phyloP scores from a whole-genome alignment of 1,139 yeast species.

The Scheffersomyces quercinus region DNA sequence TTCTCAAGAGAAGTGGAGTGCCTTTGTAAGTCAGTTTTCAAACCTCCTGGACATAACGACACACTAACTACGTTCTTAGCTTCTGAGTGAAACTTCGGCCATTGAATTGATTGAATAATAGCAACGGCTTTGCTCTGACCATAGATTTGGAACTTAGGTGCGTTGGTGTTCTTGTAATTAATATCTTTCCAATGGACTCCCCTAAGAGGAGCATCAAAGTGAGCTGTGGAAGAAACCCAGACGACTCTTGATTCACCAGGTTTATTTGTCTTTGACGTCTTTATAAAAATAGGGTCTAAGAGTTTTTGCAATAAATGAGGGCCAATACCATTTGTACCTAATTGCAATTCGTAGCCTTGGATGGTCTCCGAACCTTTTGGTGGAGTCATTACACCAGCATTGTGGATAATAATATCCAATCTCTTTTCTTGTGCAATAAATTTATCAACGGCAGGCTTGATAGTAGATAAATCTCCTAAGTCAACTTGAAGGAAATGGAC shows the following conservation, averaged over 20 bases:
- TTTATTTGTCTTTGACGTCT: conserved; percentile 21
- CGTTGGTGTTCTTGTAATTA: conserved; percentile 15
- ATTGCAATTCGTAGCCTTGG: conserved; percentile 47
- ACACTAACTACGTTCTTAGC: conserved; percentile 31
- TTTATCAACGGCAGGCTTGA: conserved; percentile 39
- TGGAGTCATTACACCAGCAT: conserved; percentile 53
- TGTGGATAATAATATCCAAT: conserved; percentile 48
- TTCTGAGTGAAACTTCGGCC: conserved; percentile 36
- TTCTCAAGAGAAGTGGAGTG: conserved; percentile 6
- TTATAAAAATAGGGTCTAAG: conserved; percentile 41
- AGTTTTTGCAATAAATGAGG: conserved; percentile 48
- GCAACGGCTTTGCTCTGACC: conserved; percentile 53
- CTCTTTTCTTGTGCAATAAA: conserved; percentile 24
- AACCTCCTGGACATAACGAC: conserved; percentile 50
- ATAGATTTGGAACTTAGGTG: conserved; percentile 17
- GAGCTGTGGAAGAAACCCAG: conserved; percentile 48
- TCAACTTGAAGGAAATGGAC: conserved; percentile 30
- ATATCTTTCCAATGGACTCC: conserved; percentile 44
- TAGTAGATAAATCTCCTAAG: conserved; percentile 42
- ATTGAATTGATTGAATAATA: conserved; percentile 40
- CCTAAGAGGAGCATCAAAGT: conserved; percentile 33
- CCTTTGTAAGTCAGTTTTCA: conserved; percentile 44
- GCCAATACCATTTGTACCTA: conserved; percentile 52
- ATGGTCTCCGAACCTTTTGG: conserved; percentile 31
- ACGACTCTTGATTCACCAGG: conserved; percentile 34